Base-by-base conservation (phyloP, 2,329 filamentous ascomycete species). In the Rhynchosporium agropyri region DNA sequence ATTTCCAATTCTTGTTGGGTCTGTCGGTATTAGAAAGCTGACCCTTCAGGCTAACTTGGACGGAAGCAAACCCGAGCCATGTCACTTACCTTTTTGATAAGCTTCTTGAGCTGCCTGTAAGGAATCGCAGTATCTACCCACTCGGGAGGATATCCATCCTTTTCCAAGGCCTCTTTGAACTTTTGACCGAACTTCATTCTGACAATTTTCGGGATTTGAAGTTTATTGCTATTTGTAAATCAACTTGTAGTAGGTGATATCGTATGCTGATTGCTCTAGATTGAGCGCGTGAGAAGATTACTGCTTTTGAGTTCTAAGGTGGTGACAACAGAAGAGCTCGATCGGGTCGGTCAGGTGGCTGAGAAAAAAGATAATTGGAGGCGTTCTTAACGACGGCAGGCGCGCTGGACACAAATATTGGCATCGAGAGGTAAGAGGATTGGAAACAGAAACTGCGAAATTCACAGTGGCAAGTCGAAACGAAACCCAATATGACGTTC, bases 31-130 rank as follows among this genome's bases (percentile, higher is more conserved):
- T 4, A 42, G 20, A 9, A 53, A 7, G 33, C 8, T 36, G 33
- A 54, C 28, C 15, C 31, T 9, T 40, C 8, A n/a, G 4, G 15
- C 4, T 42, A 4, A 13, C 36, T 42, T 8, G 15, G n/a, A 28
- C 4, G 43, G 43, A 46, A 26, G n/a, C 3, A 26, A 46, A 46
- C 8, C 33, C 12, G 20, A 31, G 31, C n/a, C 9, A 26, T 29
- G 12, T 85, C 56, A 29, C 55, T 31, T 15, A 96, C 88, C 73
- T 88, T 88, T 74, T 93, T 94, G 73, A 96, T 88, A 76, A 90
- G 91, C 79, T 96, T 96, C 77, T 96, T 96, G 62, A 96, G 83
- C 75, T 92, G 85, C 50, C 88, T 84, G 75, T 96, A 96, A 2
- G 90, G 91, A 65, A 96, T 90, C 55, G 92, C 91, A 33, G 86